These are phyloP conservation scores for Mycena citricolor DNA, from an alignment of 1,284 basidiomycete genomes.

Conservation along the genomic window DNA sequence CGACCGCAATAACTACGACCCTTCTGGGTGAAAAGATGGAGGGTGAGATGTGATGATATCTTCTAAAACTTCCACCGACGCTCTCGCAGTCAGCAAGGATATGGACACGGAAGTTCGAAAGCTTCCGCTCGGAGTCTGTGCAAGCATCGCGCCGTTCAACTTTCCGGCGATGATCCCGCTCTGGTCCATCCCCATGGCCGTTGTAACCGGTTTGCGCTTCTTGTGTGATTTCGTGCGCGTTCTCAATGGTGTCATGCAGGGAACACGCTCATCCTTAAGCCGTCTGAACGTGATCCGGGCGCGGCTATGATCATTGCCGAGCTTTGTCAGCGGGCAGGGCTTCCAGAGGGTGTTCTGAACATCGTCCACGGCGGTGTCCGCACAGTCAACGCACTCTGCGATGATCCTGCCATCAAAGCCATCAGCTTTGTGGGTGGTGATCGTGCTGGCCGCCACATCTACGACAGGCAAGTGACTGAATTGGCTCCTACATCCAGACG, in stretches of 20 bases:
- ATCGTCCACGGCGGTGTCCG: constrained; percentile 90
- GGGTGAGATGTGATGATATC: constrained; percentile 43
- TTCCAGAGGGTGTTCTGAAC: constrained; percentile 81
- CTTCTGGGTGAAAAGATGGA: constrained; percentile 91
- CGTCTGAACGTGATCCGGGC: constrained; percentile 94
- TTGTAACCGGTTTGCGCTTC: constrained; percentile 21
- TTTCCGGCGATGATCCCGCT: constrained; percentile 75
- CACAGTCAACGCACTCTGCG: constrained; percentile 93
- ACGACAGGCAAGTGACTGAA: constrained; percentile 60
- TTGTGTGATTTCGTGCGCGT: constrained; percentile 98
- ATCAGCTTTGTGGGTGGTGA: constrained; percentile 98
- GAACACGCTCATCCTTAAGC: constrained; percentile 94
- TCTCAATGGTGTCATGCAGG: constrained; percentile 88
- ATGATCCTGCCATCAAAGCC: constrained; percentile 88
- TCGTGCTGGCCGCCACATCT: constrained; percentile 91
- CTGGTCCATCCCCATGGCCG: constrained; percentile 10
- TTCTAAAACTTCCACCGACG: background rate
- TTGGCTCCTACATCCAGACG: constrained; percentile 1
- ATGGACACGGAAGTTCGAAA: constrained; percentile 93
- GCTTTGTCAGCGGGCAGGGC: constrained; percentile 82
- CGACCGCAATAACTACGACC: constrained; percentile 80
- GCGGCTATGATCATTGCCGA: constrained; percentile 98
- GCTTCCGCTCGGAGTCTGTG: constrained; percentile 60
- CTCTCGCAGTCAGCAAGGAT: constrained; percentile 79
- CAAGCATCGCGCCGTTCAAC: constrained; percentile 88